Evolutionary conservation across 2,329 filamentous ascomycete species (phyloP), one percentile per base, ranked within the genome.

Genomic region (Boeremia exigua): DNA sequence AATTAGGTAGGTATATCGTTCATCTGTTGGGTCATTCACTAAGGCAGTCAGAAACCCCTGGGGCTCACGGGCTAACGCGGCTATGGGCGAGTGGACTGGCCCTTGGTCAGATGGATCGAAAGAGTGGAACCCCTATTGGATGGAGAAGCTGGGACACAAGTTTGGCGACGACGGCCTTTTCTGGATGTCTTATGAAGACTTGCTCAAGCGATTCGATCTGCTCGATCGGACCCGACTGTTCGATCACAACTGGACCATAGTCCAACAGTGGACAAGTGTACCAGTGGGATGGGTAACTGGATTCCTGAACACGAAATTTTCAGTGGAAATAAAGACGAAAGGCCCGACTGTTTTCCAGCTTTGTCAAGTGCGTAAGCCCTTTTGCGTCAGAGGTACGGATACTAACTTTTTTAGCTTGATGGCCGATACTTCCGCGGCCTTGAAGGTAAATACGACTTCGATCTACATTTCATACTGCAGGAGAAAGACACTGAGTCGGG

Each of bases 71-170:
- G 48, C 45, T 0, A 60, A 60, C 38, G 65, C 65, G 3, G 60
- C 64, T 14, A 65, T 69, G 50, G 71, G 72, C 11, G 91, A 93
- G 74, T 94, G 91, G 90, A 89, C 85, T 36, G 91, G 91, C 0
- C 81, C 89, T 1, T 95, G 90, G 90, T 86, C 84, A 25, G 91
- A 95, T 66, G 91, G 91, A 0, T 91, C 88, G 12, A 88, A 89
- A 65, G 87, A 94, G 74, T 96, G 91, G 91, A 94, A 88, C 1
- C 81, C 89, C 0, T 88, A 92, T 61, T 91, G 88, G 84, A 84
- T 94, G 73, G 75, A 86, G 48, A 86, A 88, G 62, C 80, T 94
- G 0, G 80, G 82, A 36, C 89, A 93, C 68, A 85, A 82, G 17
- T 93, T 93, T 65, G 89, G 88, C 29, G 88, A 91, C 61, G 89